Evolutionary conservation across 2,329 filamentous ascomycete genomes (phyloP).

Genomic region (Hypoxylon sp.): DNA sequence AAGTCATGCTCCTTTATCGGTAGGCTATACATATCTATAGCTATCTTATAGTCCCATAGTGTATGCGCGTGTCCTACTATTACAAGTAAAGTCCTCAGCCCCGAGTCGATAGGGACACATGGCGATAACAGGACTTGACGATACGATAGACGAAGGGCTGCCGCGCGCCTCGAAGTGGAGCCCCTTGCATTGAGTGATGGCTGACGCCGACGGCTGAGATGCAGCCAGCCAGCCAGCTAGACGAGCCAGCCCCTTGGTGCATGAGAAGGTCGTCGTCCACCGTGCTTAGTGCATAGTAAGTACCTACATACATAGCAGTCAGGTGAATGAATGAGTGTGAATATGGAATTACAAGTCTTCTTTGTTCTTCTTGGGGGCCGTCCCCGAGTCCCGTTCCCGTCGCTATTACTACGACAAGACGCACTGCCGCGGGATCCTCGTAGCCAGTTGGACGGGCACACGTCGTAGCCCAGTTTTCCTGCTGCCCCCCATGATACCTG

Average conservation of each 20-base stretch:
- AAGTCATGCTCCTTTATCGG: not conserved
- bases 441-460: constrained; percentile 28
- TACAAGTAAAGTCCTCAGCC: no score
- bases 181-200: constrained; percentile 22
- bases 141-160: no score
- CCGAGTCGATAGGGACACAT: constrained; percentile 8
- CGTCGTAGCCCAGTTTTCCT: constrained; percentile 25
- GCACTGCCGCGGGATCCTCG: constrained; percentile 12
- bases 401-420: constrained; percentile 21
- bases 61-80: no score
- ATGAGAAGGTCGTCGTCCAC: constrained; percentile 10
- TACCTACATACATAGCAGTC: constrained; percentile 18
- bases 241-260: constrained; percentile 29
- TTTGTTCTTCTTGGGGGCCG: constrained; percentile 1
- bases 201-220: constrained; percentile 22
- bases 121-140: constrained; percentile 1
- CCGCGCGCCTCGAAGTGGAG: constrained; percentile 11
- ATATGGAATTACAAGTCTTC: constrained; percentile 1
- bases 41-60: no score
- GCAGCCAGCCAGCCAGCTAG: no score
- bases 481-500: constrained; percentile 16
- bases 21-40: no score
- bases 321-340: no score
- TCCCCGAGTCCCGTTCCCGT: not conserved
- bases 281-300: constrained; percentile 6